These are phyloP conservation scores for Ligustrum vulgare DNA, from an alignment of 257 asterid species.

Conservation along the genomic window DNA sequence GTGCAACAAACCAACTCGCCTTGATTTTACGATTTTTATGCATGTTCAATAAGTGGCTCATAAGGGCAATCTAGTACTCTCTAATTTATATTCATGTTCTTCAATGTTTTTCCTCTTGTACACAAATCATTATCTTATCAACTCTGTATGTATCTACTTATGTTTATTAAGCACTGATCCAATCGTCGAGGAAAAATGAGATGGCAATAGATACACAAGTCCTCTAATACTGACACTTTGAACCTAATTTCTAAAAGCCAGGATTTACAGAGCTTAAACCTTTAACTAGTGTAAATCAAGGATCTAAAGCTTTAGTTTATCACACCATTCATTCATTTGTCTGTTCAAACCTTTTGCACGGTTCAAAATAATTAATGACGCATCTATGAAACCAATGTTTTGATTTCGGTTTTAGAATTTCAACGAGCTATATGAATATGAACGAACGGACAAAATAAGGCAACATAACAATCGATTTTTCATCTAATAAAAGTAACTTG, in stretches of 20 bases:
- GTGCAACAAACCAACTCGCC: constrained; percentile 26
- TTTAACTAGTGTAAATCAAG: background rate
- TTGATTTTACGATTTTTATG: background rate
- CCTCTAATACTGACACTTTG: background rate
- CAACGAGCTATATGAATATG: too few species aligned
- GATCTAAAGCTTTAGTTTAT: background rate
- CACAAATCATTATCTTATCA: background rate
- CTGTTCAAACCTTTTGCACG: too few species aligned
- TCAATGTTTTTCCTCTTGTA: background rate
- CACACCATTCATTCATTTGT: too few species aligned
- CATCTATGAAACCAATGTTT: too few species aligned
- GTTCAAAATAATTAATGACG: too few species aligned
- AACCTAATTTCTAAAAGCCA: background rate
- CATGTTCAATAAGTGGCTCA: background rate
- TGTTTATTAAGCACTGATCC: background rate
- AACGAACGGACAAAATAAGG: background rate
- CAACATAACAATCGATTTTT: background rate
- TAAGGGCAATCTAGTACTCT: background rate
- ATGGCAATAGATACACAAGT: too few species aligned
- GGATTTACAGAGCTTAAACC: background rate
- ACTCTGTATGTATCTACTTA: too few species aligned
- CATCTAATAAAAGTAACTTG: background rate
- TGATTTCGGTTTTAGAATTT: too few species aligned
- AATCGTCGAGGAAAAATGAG: background rate
- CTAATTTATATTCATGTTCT: background rate